Evolutionary conservation across 2,329 filamentous ascomycete species (phyloP).

Genomic region (Fusarium haematococcum): DNA sequence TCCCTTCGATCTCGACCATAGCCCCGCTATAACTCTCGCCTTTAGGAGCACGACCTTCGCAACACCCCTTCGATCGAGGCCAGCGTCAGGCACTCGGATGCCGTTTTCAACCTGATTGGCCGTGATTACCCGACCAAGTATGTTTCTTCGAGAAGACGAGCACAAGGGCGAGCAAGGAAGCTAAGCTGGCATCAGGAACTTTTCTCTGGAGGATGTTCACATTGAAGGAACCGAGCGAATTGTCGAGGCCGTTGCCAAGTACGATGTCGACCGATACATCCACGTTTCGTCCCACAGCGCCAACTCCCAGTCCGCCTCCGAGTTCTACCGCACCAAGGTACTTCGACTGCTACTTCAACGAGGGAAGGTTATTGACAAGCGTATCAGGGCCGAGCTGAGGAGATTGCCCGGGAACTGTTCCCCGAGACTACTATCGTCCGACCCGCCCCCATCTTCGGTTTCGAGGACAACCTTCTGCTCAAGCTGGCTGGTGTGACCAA

Average conservation of each 20-base stretch:
- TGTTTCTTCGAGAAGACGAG: constrained; percentile 20
- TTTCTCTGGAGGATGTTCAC: constrained; percentile 90
- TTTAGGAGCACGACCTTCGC: constrained; percentile 89
- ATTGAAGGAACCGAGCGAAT: constrained; percentile 94
- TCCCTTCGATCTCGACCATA: not conserved
- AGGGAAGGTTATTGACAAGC: constrained; percentile 25
- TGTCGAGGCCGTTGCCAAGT: constrained; percentile 93
- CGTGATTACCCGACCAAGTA: constrained; percentile 97
- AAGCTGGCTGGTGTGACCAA: constrained; percentile 85
- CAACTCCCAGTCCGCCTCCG: constrained; percentile 80
- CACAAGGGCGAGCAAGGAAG: not conserved
- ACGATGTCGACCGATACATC: constrained; percentile 96
- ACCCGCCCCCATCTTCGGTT: constrained; percentile 93
- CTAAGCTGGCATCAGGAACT: constrained; percentile 76
- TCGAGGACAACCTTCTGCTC: constrained; percentile 91
- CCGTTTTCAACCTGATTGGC: constrained; percentile 96
- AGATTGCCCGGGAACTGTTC: constrained; percentile 87
- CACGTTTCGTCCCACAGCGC: constrained; percentile 97
- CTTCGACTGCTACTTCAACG: constrained; percentile 20
- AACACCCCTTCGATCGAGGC: constrained; percentile 97
- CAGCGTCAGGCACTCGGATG: constrained; percentile 94
- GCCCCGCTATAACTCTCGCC: constrained; percentile 30
- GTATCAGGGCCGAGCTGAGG: constrained; percentile 79
- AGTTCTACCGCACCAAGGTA: constrained; percentile 93
- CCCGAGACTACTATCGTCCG: constrained; percentile 97